Evolutionary conservation across 768 basidiomycete genomes (phyloP).

Genomic region (Mycena galericulata): DNA sequence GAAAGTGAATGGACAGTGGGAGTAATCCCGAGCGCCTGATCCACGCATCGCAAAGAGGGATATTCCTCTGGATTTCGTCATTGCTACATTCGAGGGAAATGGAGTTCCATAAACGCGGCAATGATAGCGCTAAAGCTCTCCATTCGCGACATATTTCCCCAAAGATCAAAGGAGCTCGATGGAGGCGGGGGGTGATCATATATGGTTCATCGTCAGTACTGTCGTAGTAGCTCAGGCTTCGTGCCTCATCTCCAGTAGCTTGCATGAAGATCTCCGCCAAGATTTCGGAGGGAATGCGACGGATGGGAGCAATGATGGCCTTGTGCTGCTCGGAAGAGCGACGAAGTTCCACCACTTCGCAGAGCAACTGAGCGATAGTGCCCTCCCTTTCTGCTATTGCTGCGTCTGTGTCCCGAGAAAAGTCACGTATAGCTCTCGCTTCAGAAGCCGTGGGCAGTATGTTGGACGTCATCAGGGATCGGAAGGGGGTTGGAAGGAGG

Average conservation of each 20-base stretch:
- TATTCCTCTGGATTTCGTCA: not conserved
- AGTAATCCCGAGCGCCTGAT: slow-evolving; percentile 6
- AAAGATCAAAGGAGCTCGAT: not conserved
- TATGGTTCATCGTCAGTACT: not conserved
- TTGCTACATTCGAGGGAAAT: not conserved
- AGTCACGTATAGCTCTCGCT: not conserved
- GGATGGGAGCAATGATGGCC: slow-evolving; percentile 7
- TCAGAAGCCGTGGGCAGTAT: not conserved
- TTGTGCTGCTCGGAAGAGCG: slow-evolving; percentile 7
- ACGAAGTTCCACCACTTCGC: slow-evolving; percentile 3
- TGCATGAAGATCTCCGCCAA: slow-evolving; percentile 14
- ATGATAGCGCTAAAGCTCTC: slow-evolving; percentile 6
- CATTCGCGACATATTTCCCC: slow-evolving; percentile 1
- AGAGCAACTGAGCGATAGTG: not conserved
- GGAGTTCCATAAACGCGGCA: slow-evolving; percentile 11
- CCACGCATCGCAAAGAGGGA: slow-evolving; percentile 6
- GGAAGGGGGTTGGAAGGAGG: slow-evolving; percentile 1
- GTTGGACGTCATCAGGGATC: too few species aligned
- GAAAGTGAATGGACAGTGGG: slow-evolving; percentile 7
- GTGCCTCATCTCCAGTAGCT: not conserved
- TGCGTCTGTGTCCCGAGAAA: not conserved
- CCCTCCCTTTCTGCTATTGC: not conserved
- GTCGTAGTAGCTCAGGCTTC: too few species aligned
- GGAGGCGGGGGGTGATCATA: not conserved
- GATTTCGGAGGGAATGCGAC: slow-evolving; percentile 6